Evolutionary conservation across 345 rosid genomes (phyloP).

Genomic region (Citrus reticulata): DNA sequence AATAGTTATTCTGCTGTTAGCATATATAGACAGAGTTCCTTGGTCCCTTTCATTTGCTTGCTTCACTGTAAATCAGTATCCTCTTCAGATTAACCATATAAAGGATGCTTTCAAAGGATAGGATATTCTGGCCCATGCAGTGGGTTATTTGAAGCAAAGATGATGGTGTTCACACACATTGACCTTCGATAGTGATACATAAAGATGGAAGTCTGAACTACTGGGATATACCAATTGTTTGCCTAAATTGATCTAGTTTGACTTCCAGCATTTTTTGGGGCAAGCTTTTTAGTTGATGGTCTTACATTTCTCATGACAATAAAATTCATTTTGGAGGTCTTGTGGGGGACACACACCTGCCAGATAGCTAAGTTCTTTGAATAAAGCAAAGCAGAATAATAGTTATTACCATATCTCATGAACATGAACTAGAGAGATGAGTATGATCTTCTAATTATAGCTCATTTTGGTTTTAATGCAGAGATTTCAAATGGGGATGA

Average conservation of each 20-base stretch:
- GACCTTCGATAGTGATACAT: background rate
- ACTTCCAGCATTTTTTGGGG: background rate
- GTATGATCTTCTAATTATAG: background rate
- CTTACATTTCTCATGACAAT: background rate
- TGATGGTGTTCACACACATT: background rate
- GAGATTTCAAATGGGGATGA: conserved; percentile 88
- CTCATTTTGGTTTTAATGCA: conserved; percentile 29
- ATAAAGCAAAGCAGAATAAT: background rate
- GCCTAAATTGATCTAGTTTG: background rate
- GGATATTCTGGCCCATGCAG: background rate
- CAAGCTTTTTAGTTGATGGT: background rate
- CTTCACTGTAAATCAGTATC: background rate
- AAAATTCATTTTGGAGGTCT: background rate
- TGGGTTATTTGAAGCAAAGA: background rate
- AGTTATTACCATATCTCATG: background rate
- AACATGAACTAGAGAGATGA: background rate
- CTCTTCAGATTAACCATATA: background rate
- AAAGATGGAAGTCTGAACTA: background rate
- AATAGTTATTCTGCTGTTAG: background rate
- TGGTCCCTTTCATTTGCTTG: background rate
- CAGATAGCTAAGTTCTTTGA: background rate
- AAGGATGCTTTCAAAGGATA: background rate
- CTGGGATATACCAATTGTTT: background rate
- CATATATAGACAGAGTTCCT: background rate
- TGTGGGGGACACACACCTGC: background rate